Base-by-base conservation (phyloP, 805 yeast genomes). In the Millerozyma miso region DNA sequence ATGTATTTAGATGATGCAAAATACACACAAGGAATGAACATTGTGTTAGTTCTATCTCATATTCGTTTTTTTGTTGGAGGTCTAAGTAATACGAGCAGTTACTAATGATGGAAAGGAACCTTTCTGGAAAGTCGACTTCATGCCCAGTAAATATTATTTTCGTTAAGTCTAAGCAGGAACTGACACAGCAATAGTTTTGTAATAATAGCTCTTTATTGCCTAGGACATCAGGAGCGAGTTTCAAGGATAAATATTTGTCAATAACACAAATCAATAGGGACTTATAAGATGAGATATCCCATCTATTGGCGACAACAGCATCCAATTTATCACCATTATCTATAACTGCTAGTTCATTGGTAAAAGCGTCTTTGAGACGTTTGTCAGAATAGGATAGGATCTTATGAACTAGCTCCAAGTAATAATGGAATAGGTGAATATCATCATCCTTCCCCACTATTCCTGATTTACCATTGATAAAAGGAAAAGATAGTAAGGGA, bases 271-370 rank as follows among this genome's bases (percentile, higher is more conserved):
- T 45, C 0, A 81, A 52, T 19, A 84, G 65, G 6, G 79, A 74
- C 49, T 82, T 82, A 56, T 83, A 85, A 1, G 85, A 80, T 0
- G 87, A 77, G 64, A 70, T 56, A 29, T 64, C 68, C 80, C 81
- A 75, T 5, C 64, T 56, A 42, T 74, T 69, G 0, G 65, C 44
- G 18, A 56, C 71, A 47, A 71, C 65, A 39, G 67, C 65, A 45
- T 65, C 69, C 52, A 70, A 60, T 54, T 65, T 76, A 13, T 47
- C 56, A 15, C 67, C 65, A 42, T 67, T 71, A 47, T 73, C 81
- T 42, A 81, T 68, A 0, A 78, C 80, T 7, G 82, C 80, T 38
- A 82, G 58, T 47, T 85, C 90, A 19, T 75, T 65, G 19, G 71
- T 73, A 52, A 85, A 74, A 5, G 75, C 59, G 5, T 76, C 77